phyloP scores from a whole-genome alignment of 768 basidiomycete genomes.

The Podaxis carcinomalis region DNA sequence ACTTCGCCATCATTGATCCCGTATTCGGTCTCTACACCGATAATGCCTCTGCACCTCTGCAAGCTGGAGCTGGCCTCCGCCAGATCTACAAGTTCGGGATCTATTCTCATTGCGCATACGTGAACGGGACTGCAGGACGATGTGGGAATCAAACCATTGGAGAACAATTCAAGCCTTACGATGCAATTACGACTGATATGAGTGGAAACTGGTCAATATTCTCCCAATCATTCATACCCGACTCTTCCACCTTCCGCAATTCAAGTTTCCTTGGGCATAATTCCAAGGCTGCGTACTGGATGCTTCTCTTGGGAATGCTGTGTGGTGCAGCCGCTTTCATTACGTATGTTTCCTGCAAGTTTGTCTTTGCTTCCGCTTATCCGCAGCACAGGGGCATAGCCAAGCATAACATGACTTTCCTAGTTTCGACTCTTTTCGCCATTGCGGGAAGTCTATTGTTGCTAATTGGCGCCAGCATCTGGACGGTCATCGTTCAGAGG shows the following conservation, averaged over 20 bases:
- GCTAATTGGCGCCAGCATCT: conserved; percentile 67
- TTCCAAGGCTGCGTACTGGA: conserved; percentile 70
- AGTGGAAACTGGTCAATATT: conserved; percentile 52
- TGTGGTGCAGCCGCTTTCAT: conserved; percentile 60
- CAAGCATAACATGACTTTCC: conserved; percentile 61
- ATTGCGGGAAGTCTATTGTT: conserved; percentile 57
- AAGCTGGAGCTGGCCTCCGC: conserved; percentile 53
- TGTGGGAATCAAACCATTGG: conserved; percentile 63
- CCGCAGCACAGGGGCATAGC: conserved; percentile 52
- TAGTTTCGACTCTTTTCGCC: conserved; percentile 62
- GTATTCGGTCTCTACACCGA: conserved; percentile 62
- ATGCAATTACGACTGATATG: conserved; percentile 66
- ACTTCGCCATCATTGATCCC: conserved; percentile 47
- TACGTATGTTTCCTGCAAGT: conserved; percentile 42
- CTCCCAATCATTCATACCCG: conserved; percentile 47
- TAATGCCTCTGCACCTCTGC: conserved; percentile 61
- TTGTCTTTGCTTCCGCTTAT: conserved; percentile 6
- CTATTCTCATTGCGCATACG: conserved; percentile 75
- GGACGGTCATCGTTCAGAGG: conserved; percentile 73
- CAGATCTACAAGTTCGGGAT: conserved; percentile 76
- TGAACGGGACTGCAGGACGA: conserved; percentile 51
- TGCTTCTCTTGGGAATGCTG: conserved; percentile 69
- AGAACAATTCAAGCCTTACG: conserved; percentile 60
- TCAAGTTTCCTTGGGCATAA: conserved; percentile 58
- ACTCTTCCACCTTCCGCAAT: conserved; percentile 50